Evolutionary conservation across 2,329 filamentous ascomycete species (phyloP).

Genomic region (Beauveria caledonica): DNA sequence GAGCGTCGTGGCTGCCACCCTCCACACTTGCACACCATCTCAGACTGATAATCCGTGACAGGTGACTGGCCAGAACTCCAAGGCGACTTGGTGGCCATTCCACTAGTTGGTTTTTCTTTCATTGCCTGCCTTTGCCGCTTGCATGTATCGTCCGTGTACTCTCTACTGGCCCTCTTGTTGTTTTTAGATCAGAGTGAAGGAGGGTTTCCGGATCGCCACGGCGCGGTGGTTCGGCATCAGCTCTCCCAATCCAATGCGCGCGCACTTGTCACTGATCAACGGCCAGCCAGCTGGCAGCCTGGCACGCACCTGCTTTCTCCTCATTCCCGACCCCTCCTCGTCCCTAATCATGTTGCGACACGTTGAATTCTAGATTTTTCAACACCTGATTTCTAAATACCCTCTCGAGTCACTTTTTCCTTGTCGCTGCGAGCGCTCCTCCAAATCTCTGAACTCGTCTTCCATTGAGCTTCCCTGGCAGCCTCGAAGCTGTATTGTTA

Average conservation of each 20-base stretch:
- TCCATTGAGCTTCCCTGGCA: background rate
- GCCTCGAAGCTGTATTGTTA: background rate
- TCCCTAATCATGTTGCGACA: background rate
- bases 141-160: conserved; percentile 6
- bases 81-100: background rate
- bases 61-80: conserved; percentile 5
- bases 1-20: conserved; percentile 8
- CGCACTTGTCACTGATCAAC: background rate
- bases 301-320: conserved; percentile 10
- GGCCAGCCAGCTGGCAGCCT: background rate
- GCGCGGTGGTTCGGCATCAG: conserved; percentile 8
- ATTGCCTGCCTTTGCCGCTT: background rate
- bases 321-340: conserved; percentile 3
- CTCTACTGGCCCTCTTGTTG: background rate
- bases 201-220: background rate
- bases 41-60: conserved; percentile 5
- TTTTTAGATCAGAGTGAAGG: background rate
- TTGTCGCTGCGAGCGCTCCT: background rate
- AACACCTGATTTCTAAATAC: background rate
- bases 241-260: conserved; percentile 10
- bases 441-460: background rate
- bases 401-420: background rate
- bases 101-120: background rate
- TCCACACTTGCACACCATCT: conserved; percentile 5
- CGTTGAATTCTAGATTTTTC: background rate